phyloP scores from a whole-genome alignment of 768 basidiomycete species.

The Lentinula raphanica region DNA sequence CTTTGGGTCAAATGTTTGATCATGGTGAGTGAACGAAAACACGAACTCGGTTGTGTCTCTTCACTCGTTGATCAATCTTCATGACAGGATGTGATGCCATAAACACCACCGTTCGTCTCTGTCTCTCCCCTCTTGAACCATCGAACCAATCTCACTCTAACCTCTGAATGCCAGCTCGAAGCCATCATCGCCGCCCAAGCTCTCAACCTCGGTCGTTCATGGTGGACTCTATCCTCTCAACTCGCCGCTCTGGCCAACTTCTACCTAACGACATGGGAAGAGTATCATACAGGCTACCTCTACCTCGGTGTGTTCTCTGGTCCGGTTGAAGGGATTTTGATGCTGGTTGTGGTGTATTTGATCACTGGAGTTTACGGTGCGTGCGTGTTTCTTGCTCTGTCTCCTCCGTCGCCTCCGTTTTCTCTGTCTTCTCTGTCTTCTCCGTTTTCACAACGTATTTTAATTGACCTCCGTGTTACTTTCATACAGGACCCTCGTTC shows the following conservation, averaged over 20 bases:
- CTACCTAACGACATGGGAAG: slow-evolving; percentile 78
- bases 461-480: background rate
- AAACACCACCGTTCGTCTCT: slow-evolving; percentile 74
- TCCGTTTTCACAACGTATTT: no score
- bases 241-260: slow-evolving; percentile 72
- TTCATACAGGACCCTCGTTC: background rate
- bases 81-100: slow-evolving; percentile 93
- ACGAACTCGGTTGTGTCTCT: background rate
- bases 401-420: no score
- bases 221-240: slow-evolving; percentile 95
- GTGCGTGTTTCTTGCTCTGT: slow-evolving; percentile 10
- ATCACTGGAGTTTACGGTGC: slow-evolving; percentile 73
- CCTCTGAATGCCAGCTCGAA: slow-evolving; percentile 78
- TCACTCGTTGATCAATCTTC: no score
- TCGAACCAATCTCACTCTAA: background rate
- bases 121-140: background rate
- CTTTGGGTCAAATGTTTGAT: slow-evolving; percentile 96
- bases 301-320: slow-evolving; percentile 93
- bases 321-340: slow-evolving; percentile 92
- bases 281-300: slow-evolving; percentile 82
- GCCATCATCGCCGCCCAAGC: slow-evolving; percentile 78
- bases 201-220: slow-evolving; percentile 86
- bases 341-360: slow-evolving; percentile 73
- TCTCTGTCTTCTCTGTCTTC: no score
- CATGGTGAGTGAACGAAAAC: slow-evolving; percentile 55